These are phyloP conservation scores for Phenoliferia sp. DNA, from an alignment of 1,284 basidiomycete genomes.

Conservation along the genomic window DNA sequence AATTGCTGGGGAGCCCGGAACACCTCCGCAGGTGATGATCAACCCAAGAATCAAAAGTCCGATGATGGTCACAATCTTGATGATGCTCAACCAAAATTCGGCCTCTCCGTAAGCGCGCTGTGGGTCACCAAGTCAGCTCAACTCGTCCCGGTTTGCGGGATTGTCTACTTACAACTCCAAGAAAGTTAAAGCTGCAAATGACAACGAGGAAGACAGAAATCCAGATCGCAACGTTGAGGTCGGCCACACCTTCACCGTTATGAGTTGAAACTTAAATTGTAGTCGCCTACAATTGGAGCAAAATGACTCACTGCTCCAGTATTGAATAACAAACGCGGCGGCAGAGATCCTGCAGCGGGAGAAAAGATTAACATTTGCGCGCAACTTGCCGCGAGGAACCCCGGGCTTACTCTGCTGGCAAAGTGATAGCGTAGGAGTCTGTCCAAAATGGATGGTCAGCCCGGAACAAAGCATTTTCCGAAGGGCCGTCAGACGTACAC, in stretches of 20 bases:
- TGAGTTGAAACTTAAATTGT: too few relatives aligned
- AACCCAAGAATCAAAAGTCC: constrained; percentile 16
- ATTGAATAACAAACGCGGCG: neutral
- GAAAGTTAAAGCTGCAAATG: constrained; percentile 12
- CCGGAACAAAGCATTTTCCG: neutral
- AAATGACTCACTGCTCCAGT: too few relatives aligned
- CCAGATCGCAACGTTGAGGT: constrained; percentile 7
- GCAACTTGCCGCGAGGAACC: neutral
- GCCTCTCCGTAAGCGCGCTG: constrained; percentile 7
- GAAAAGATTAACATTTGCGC: neutral
- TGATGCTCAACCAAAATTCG: constrained; percentile 4
- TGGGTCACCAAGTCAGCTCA: neutral
- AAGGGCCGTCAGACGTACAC: neutral
- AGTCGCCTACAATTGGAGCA: too few relatives aligned
- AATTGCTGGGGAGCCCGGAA: constrained; percentile 52
- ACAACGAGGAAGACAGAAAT: constrained; percentile 20
- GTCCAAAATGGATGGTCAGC: neutral
- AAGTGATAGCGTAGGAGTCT: neutral
- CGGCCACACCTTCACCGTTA: neutral
- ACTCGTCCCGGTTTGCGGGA: neutral
- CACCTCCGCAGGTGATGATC: constrained; percentile 53
- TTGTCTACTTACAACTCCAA: neutral
- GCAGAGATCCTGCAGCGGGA: neutral
- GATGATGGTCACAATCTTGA: neutral
- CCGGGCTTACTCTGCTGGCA: neutral